Evolutionary conservation across 805 yeast species (phyloP).

Genomic region (Komagataella pseudopastoris): DNA sequence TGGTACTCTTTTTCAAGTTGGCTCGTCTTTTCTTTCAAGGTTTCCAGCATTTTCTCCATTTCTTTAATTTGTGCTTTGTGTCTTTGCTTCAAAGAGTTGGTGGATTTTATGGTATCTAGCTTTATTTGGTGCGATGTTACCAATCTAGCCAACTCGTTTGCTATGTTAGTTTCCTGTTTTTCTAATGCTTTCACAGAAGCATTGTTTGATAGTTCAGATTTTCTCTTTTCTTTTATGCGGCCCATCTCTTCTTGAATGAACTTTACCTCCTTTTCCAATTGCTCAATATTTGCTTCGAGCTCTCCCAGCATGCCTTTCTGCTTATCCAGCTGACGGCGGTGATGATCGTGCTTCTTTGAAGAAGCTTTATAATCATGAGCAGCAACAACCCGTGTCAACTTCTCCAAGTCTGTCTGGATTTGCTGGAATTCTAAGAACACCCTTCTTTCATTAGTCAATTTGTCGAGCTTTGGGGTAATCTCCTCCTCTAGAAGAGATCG

Average conservation of each 20-base stretch:
- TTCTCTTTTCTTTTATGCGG: conserved; percentile 36
- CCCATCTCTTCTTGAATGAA: conserved; percentile 49
- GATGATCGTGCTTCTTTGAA: conserved; percentile 25
- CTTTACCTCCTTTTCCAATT: conserved; percentile 38
- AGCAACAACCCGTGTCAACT: conserved; percentile 54
- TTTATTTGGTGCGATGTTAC: conserved; percentile 44
- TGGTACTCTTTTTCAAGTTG: conserved; percentile 31
- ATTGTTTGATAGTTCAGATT: conserved; percentile 45
- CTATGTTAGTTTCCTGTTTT: conserved; percentile 33
- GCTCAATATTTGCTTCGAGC: conserved; percentile 29
- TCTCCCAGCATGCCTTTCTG: conserved; percentile 25
- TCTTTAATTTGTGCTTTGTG: conserved; percentile 10
- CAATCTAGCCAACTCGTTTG: conserved; percentile 55
- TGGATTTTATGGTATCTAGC: conserved; percentile 31
- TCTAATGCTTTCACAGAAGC: conserved; percentile 50
- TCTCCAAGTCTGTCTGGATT: conserved; percentile 68
- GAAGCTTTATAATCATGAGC: conserved; percentile 55
- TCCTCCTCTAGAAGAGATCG: conserved; percentile 65
- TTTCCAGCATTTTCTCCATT: not conserved
- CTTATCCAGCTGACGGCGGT: conserved; percentile 26
- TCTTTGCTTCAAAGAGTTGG: conserved; percentile 19
- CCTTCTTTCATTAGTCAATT: conserved; percentile 69
- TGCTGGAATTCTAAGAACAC: conserved; percentile 78
- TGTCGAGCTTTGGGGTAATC: conserved; percentile 83
- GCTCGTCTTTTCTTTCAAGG: conserved; percentile 20